Base-by-base conservation (phyloP, 495 filamentous ascomycete species). In the Penicillium waksmanii region DNA sequence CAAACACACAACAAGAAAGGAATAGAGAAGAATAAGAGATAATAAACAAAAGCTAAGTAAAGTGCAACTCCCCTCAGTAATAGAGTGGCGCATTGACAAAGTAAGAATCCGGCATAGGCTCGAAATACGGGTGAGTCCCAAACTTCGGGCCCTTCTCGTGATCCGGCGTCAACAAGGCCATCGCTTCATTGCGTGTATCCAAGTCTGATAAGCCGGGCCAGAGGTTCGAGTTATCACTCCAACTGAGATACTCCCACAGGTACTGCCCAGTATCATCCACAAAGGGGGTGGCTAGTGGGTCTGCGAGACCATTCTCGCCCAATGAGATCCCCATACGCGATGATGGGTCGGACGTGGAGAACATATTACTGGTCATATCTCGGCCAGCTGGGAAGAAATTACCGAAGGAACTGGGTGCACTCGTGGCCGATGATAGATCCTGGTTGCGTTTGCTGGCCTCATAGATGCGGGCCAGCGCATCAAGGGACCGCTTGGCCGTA, bases 401-500 rank as follows among this genome's bases (percentile, higher is more conserved):
- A 8, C 19, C 33, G 3, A 53, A 2, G 18, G 42, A 43, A 27
- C 34, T 51, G 0, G 63, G 57, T 4, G 66, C 46, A 54, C 23
- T 59, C 13, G 21, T 66, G 31, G 46, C 43, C 1, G 54, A 55
- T 2, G 27, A 5, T 15, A 69, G 34, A 7, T 64, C 60, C 8
- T 72, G 60, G 10, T 70, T 70, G 3, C 73, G 64, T 57, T 77
- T 76, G 40, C 74, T 78, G 25, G 89, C 88, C 64, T 89, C 87
- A 65, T 87, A 87, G 68, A 93, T 88, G 57, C 84, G 80, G 61
- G 81, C 80, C 38, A 93, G 80, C 13, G 89, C 86, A 68, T 91
- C 88, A 35, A 85, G 75, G 31, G 84, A 88, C 27, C 87, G 81
- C 63, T 86, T 84, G 0, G 89, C 89, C 0, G 88, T 87, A 27